Percentiles rank a stretch among this genome's conserved stretches.
phyloP scores from a whole-genome alignment of 805 yeast genomes.

The Ascoidea asiatica region DNA sequence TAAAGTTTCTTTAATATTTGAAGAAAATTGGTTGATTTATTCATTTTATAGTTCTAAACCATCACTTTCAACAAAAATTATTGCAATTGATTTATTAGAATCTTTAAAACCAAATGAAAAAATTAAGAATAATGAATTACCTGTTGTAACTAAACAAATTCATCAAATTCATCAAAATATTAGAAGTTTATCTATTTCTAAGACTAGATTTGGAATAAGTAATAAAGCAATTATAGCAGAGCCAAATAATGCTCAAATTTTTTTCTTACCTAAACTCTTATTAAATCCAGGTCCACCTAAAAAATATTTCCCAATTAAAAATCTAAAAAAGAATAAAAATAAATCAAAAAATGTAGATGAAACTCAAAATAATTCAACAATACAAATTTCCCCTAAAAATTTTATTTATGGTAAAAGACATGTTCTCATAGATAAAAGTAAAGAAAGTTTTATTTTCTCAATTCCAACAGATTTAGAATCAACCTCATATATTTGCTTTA shows the following conservation, averaged over 20 bases:
- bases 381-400: conserved; percentile 49
- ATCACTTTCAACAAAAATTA: conserved; percentile 40
- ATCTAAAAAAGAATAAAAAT: too few relatives aligned
- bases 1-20: conserved; percentile 40
- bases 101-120: conserved; percentile 39
- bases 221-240: conserved; percentile 49
- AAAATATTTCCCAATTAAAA: conserved; percentile 23
- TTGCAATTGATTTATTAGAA: conserved; percentile 71
- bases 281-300: background rate
- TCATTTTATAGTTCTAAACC: conserved; percentile 42
- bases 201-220: conserved; percentile 55
- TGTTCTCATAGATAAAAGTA: conserved; percentile 15
- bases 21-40: conserved; percentile 77
- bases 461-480: conserved; percentile 66
- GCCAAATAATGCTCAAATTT: conserved; percentile 46
- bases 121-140: conserved; percentile 9
- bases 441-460: conserved; percentile 20
- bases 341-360: conserved; percentile 62
- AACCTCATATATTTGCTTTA: conserved; percentile 55
- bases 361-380: conserved; percentile 40
- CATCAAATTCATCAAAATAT: conserved; percentile 22
- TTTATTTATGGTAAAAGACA: conserved; percentile 40
- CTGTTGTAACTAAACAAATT: conserved; percentile 10
- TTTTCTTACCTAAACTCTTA: conserved; percentile 51
- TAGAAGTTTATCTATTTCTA: conserved; percentile 34